Evolutionary conservation across 2,329 filamentous ascomycete genomes (phyloP), one percentile per base, ranked within the genome.

Genomic region (Aplosporella prunicola): DNA sequence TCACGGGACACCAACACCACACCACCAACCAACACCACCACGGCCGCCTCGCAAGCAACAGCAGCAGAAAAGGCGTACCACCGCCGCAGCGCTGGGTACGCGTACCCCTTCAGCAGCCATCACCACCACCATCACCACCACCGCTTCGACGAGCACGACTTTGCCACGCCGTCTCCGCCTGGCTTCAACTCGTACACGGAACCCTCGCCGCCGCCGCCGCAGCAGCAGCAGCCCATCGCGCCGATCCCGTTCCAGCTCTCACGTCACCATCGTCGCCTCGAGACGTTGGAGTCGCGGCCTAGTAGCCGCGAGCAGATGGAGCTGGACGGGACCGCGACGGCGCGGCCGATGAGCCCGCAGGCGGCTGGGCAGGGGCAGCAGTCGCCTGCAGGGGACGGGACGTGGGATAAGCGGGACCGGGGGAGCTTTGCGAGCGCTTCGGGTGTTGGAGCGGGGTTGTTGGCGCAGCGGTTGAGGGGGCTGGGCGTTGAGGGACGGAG

Each of bases 401-500:
- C 52, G 7, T 85, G 87, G 51, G 73, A 74, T 51, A 87, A 87
- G 52, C 71, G 32, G 2, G 31, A 31, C 3, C 16, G 20, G 10
- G 32, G 27, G 2, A 35, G 31, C 6, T 85, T 14, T 76, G 54
- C 48, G 81, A 72, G 52, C 77, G 76, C 5, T 78, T 57, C 20
- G 58, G 60, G n/a, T 61, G 60, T 39, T 66, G 53, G n/a, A 43
- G 79, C 85, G 49, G 75, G 82, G 3, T 58, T 91, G 11, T 62
- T 91, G 11, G 83, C 83, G 9, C 76, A 76, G 53, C 71, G 77
- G 40, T 61, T 89, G 29, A 71, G 76, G 45, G 73, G 75, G 5
- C 60, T 84, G 5, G 80, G 76, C 24, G 61, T 69, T 9, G 60
- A 67, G 41, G 33, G 20, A 22, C 22, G 22, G 25, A 9, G 11